A percentile compares a stretch with the other conserved stretches of the same genome.
Conservation (phyloP, 495 filamentous ascomycete genomes). For the Talaromyces nanjingensis region DNA sequence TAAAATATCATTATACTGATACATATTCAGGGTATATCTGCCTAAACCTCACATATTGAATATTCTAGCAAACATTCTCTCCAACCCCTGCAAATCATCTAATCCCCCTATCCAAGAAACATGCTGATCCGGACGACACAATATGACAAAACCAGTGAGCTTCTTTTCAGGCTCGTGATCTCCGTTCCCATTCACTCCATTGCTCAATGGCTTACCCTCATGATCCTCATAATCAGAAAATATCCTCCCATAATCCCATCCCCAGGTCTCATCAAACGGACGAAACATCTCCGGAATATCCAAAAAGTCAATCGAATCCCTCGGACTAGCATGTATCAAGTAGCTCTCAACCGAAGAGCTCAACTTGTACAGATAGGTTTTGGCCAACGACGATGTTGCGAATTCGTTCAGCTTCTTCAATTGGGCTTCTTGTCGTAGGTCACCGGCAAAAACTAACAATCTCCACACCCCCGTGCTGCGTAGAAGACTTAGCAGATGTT, state of each 20-base stretch:
- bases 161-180: background rate
- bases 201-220: slow-evolving; percentile 8
- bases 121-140: slow-evolving; percentile 26
- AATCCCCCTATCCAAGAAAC: slow-evolving; percentile 18
- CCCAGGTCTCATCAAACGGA: slow-evolving; percentile 20
- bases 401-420: slow-evolving; percentile 7
- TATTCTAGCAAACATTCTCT: background rate
- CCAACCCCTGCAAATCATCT: slow-evolving; percentile 12
- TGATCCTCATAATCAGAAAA: slow-evolving; percentile 15
- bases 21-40: too few species aligned
- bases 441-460: slow-evolving; percentile 52
- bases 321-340: slow-evolving; percentile 13
- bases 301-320: slow-evolving; percentile 11
- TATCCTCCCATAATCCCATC: slow-evolving; percentile 23
- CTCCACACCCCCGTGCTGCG: slow-evolving; percentile 47
- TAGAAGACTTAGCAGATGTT: background rate
- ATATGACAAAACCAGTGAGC: slow-evolving; percentile 11
- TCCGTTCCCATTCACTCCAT: slow-evolving; percentile 16
- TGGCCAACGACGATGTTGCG: slow-evolving; percentile 2
- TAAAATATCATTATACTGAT: too few species aligned
- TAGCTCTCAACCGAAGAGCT: slow-evolving; percentile 12
- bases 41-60: background rate
- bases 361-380: background rate
- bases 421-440: slow-evolving; percentile 22
- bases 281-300: slow-evolving; percentile 22